Evolutionary conservation across 805 yeast species (phyloP), one percentile per base, ranked within the genome.

Genomic region (Starmerella riodocensis): DNA sequence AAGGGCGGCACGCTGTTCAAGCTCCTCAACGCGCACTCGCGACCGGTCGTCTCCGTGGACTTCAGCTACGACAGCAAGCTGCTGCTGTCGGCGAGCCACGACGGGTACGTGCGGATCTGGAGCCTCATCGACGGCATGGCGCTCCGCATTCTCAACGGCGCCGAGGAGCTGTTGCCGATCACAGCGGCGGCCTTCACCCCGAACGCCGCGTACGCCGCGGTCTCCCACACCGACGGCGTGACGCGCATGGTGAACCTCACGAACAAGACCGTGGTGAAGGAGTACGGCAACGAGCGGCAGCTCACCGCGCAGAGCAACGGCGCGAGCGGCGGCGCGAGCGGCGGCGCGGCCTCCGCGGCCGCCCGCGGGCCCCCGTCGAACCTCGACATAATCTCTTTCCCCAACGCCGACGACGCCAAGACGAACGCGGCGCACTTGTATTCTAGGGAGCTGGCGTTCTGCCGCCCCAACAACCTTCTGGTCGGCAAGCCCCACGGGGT

Each of bases 11-110:
- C 68, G 29, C 71, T 81, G 40, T 61, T 84, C 50, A 76, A 79
- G 53, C 82, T 93, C 0, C 62, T 88, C 36, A 79, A 93, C 29
- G 96, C 97, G 0, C 98, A 88, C 59, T 74, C 93, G 0, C 96
- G 84, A 50, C 93, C 96, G 0, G 80, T 91, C 2, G 74, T 82
- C 18, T 69, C 82, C 0, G 64, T 86, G 1, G 77, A 83, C 51
- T 61, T 88, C 34, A 73, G 81, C 2, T 74, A 71, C 40, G 94
- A 81, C 49, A 85, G 86, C 42, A 70, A 94, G 0, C 73, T 91
- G 27, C 72, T 91, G 7, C 79, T 76, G 3, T 78, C 93, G 46
- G 91, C 93, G 0, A 78, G 94, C 14, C 79, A 78, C 56, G 98
- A 88, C 59, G 98, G 98, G 3, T 66, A 84, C 48, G 78, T 88